phyloP scores from a whole-genome alignment of 139 green algal genomes.

The Chlorella sp. region DNA sequence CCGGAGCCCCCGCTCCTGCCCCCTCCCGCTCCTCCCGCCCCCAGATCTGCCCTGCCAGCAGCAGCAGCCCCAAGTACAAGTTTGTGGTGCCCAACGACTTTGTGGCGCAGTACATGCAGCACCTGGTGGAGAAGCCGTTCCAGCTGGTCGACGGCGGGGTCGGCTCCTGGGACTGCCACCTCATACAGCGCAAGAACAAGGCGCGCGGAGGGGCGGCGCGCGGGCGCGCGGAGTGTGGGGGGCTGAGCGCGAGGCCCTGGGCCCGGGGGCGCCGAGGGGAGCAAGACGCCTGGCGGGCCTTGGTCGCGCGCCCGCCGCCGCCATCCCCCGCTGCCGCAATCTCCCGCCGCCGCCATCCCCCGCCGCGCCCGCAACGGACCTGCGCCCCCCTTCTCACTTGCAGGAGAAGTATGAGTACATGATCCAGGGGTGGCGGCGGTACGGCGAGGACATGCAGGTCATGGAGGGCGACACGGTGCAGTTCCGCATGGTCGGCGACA shows the following conservation, averaged over 20 bases:
- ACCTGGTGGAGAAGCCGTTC: conserved; percentile 42
- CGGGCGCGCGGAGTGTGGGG: not conserved
- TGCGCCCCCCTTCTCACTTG: not conserved
- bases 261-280: too few species aligned
- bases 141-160: conserved; percentile 27
- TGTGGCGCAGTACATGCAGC: conserved; percentile 39
- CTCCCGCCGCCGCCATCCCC: not conserved
- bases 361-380: not conserved
- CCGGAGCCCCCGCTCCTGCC: not conserved
- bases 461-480: conserved; percentile 33
- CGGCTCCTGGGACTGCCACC: conserved; percentile 23
- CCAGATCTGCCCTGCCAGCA: conserved; percentile 37
- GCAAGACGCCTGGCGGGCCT: too few species aligned
- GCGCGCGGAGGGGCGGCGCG: not conserved
- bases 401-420: conserved; percentile 55
- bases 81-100: conserved; percentile 50
- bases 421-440: conserved; percentile 33
- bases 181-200: conserved; percentile 50
- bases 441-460: conserved; percentile 19
- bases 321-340: not conserved
- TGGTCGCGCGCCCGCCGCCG: too few species aligned
- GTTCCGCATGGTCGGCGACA: conserved; percentile 26
- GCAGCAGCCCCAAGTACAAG: conserved; percentile 41
- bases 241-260: too few species aligned
- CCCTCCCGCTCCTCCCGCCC: not conserved